Percentiles rank a stretch among this genome's conserved stretches.
phyloP scores from a whole-genome alignment of 192 early-diverging fungal genomes.

The Coemansia reversa region DNA sequence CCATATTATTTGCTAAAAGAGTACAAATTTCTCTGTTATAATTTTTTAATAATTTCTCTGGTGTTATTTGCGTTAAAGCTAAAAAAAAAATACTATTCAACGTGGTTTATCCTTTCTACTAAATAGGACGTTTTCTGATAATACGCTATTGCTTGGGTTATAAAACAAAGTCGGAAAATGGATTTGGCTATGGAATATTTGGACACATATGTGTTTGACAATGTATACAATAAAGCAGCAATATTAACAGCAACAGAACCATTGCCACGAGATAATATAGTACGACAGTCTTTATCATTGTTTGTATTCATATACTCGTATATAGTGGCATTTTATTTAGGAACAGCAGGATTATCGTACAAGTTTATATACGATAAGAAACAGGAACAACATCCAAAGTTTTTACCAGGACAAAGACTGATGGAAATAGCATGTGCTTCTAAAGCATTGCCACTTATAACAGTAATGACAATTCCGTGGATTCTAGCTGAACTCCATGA shows the following conservation, averaged over 20 bases:
- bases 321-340: conserved; percentile 79
- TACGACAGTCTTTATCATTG: conserved; percentile 74
- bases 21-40: too few species aligned
- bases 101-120: too few species aligned
- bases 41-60: neutral
- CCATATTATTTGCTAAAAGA: neutral
- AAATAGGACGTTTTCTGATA: too few species aligned
- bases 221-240: conserved; percentile 58
- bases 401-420: conserved; percentile 83
- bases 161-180: too few species aligned
- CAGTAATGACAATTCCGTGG: conserved; percentile 85
- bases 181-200: conserved; percentile 63
- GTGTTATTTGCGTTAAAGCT: neutral
- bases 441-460: conserved; percentile 77
- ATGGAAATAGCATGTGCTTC: conserved; percentile 82
- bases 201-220: conserved; percentile 67
- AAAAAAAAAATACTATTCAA: neutral
- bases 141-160: too few species aligned
- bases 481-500: conserved; percentile 88
- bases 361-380: conserved; percentile 84
- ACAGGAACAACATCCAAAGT: conserved; percentile 92
- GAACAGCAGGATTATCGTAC: conserved; percentile 75
- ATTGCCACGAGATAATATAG: conserved; percentile 60
- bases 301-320: conserved; percentile 71
- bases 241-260: conserved; percentile 45